A percentile compares a stretch with the other conserved stretches of the same genome.
These are phyloP conservation scores for Globisporangium apiculatum DNA, from an alignment of 352 stramenopile genomes.

Conservation along the genomic window DNA sequence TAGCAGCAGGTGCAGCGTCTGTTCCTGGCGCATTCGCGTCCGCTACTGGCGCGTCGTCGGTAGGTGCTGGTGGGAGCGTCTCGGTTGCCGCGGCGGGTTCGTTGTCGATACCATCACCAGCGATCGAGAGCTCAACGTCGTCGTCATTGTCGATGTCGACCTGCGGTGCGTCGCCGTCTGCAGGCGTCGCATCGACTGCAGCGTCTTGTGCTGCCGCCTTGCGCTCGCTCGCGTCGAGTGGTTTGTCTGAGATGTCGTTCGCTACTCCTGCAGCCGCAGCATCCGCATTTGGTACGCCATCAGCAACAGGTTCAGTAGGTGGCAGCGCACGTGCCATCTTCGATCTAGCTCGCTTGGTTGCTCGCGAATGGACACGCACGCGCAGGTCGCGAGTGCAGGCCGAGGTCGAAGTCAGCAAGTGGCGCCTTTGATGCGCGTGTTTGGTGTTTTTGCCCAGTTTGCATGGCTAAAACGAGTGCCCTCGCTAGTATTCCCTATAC, in stretches of 20 bases:
- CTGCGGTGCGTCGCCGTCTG: background rate
- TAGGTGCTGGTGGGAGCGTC: background rate
- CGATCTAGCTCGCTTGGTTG: too few species aligned
- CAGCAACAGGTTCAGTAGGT: background rate
- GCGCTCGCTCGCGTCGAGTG: background rate
- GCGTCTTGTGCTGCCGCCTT: background rate
- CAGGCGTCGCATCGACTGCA: too few species aligned
- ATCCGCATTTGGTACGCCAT: background rate
- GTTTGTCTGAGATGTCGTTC: background rate
- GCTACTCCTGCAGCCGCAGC: background rate
- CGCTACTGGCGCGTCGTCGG: background rate
- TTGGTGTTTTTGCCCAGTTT: background rate
- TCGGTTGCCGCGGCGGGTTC: too few species aligned
- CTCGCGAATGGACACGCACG: background rate
- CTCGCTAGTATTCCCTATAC: too few species aligned
- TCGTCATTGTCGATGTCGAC: slow-evolving; percentile 1
- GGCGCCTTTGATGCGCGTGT: background rate
- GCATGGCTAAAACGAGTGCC: too few species aligned
- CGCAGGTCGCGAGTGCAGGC: too few species aligned
- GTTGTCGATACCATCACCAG: slow-evolving; percentile 1
- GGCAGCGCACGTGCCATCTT: background rate
- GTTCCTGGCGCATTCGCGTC: background rate
- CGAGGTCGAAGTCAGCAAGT: background rate
- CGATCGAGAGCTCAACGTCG: slow-evolving; percentile 11
- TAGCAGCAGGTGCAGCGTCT: background rate